Conservation (phyloP, 768 basidiomycete species). For the Mycena belliarum region DNA sequence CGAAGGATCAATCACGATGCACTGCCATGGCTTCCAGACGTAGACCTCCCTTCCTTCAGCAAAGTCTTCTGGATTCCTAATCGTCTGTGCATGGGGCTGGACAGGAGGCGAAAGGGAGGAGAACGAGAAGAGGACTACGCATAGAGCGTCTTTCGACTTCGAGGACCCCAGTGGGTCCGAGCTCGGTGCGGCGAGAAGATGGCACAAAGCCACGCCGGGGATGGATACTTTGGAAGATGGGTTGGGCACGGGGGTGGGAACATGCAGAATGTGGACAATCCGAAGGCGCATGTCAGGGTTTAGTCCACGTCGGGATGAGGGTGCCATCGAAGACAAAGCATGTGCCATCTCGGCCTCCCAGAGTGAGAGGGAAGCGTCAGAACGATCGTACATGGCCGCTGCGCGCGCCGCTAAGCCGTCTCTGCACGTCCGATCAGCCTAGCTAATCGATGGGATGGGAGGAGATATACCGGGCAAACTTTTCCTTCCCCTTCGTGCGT, state of each 20-base stretch:
- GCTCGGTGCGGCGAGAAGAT: conserved; percentile 26
- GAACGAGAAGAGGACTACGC: conserved; percentile 38
- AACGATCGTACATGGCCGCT: conserved; percentile 41
- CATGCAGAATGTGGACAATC: conserved; percentile 44
- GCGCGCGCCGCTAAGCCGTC: conserved; percentile 58
- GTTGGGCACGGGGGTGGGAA: conserved; percentile 22
- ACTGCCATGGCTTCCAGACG: conserved; percentile 55
- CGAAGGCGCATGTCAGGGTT: conserved; percentile 46
- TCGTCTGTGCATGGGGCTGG: conserved; percentile 15
- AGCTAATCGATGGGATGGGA: not conserved
- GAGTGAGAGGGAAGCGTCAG: conserved; percentile 46
- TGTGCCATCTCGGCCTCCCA: conserved; percentile 55
- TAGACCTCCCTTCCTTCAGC: conserved; percentile 40
- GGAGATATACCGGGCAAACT: conserved; percentile 47
- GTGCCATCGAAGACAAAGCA: conserved; percentile 23
- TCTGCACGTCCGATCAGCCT: conserved; percentile 31
- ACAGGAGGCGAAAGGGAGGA: conserved; percentile 25
- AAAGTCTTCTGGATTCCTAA: conserved; percentile 40
- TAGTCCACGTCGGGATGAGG: conserved; percentile 28
- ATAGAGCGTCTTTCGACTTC: conserved; percentile 29
- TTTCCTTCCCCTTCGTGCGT: conserved; percentile 42
- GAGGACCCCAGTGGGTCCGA: conserved; percentile 20
- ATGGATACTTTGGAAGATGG: conserved; percentile 28
- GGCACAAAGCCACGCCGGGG: conserved; percentile 46
- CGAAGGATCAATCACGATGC: conserved; percentile 22